Evolutionary conservation across 495 filamentous ascomycete genomes (phyloP).

Genomic region (Hypoxylon fragiforme): DNA sequence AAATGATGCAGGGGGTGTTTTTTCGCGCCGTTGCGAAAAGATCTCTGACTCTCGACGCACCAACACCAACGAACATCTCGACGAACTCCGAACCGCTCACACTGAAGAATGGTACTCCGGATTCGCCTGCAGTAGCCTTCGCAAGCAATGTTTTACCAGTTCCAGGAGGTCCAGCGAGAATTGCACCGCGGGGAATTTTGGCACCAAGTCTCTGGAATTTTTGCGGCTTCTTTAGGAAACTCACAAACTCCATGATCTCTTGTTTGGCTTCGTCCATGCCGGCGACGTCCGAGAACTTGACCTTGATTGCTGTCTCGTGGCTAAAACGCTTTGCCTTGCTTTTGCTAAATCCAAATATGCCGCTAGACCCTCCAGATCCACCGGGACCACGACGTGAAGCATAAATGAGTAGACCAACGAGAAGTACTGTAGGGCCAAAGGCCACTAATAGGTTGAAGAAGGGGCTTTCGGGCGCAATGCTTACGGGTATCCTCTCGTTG

Average conservation of each 20-base stretch:
- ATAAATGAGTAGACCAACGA: constrained; percentile 78
- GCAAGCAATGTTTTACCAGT: constrained; percentile 97
- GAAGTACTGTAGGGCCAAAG: constrained; percentile 84
- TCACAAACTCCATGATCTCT: constrained; percentile 99
- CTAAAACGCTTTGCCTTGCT: constrained; percentile 96
- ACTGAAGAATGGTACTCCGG: constrained; percentile 95
- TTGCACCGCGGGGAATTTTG: constrained; percentile 95
- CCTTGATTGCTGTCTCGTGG: constrained; percentile 92
- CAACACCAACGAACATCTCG: constrained; percentile 99
- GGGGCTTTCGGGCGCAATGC: constrained; percentile 77
- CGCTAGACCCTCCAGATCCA: constrained; percentile 67
- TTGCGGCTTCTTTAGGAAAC: constrained; percentile 88
- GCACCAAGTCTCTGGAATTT: constrained; percentile 91
- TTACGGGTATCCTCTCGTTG: constrained; percentile 85
- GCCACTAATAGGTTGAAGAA: constrained; percentile 66
- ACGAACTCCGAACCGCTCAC: constrained; percentile 99
- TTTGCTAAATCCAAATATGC: constrained; percentile 93
- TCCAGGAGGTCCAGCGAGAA: constrained; percentile 93
- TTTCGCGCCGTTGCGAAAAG: constrained; percentile 93
- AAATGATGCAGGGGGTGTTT: constrained; percentile 97
- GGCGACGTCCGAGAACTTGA: constrained; percentile 95
- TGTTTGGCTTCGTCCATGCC: constrained; percentile 98
- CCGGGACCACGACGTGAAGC: constrained; percentile 63
- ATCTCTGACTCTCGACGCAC: constrained; percentile 91
- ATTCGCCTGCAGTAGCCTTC: constrained; percentile 97